Percentiles rank a stretch among this genome's conserved stretches.
phyloP scores from a whole-genome alignment of 768 basidiomycete species.

The Tricholoma sp. region DNA sequence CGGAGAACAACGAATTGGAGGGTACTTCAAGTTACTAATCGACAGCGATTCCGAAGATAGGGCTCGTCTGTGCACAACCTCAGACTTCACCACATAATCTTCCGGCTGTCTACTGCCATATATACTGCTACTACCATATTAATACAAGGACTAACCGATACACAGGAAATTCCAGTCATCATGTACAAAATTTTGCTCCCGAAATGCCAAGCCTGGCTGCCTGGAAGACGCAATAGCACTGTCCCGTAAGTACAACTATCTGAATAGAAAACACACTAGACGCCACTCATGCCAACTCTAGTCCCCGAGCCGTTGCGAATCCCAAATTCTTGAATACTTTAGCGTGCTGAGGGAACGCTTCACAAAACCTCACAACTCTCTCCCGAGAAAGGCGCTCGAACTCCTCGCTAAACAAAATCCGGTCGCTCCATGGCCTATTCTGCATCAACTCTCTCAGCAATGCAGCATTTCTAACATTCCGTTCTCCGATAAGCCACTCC shows the following conservation, averaged over 20 bases:
- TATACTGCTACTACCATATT: too few species aligned
- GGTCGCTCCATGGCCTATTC: constrained; percentile 1
- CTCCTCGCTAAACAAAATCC: constrained; percentile 9
- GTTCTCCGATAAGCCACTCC: neutral
- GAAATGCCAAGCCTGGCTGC: too few species aligned
- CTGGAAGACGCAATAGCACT: too few species aligned
- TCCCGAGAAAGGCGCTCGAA: constrained; percentile 9
- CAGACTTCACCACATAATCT: too few species aligned
- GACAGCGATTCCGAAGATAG: too few species aligned
- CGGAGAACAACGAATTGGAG: too few species aligned
- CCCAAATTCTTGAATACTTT: constrained; percentile 6
- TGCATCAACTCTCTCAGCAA: neutral
- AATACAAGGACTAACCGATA: too few species aligned
- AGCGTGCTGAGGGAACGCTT: constrained; percentile 2
- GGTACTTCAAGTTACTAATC: too few species aligned
- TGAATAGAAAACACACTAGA: neutral
- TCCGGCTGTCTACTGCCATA: too few species aligned
- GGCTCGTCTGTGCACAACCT: too few species aligned
- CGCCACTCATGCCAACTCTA: neutral
- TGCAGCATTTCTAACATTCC: constrained; percentile 2
- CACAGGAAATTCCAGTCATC: too few species aligned
- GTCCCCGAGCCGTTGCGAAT: constrained; percentile 1
- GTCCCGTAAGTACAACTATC: neutral
- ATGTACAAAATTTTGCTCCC: too few species aligned
- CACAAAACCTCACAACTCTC: constrained; percentile 11